Evolutionary conservation across 495 filamentous ascomycete species (phyloP).

Genomic region (Talaromyces stipitatus): DNA sequence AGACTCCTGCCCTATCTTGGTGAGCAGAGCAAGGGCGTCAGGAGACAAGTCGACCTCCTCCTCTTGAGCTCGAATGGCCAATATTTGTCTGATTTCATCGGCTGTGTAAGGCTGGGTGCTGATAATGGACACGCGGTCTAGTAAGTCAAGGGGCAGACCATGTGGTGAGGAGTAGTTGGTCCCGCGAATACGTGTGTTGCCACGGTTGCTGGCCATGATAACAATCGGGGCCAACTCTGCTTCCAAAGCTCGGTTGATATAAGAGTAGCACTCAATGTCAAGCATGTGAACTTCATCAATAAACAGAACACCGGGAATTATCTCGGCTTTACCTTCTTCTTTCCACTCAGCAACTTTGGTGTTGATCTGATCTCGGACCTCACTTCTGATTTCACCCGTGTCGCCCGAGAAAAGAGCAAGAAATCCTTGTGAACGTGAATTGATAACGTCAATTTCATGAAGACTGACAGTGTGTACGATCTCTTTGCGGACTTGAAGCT

Average conservation of each 20-base stretch:
- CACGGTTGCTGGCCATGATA: constrained; percentile 99
- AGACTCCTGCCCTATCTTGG: constrained; percentile 90
- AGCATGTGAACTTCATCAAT: constrained; percentile 99
- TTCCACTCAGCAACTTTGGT: constrained; percentile 98
- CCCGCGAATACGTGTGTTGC: constrained; percentile 83
- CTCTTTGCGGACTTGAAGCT: constrained; percentile 95
- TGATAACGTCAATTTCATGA: constrained; percentile 99
- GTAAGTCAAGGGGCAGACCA: constrained; percentile 89
- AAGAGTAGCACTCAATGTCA: constrained; percentile 97
- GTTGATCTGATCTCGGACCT: constrained; percentile 97
- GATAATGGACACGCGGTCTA: constrained; percentile 93
- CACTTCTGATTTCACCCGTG: constrained; percentile 94
- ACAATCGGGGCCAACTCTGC: constrained; percentile 92
- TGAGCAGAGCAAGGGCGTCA: constrained; percentile 83
- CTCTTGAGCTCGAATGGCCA: constrained; percentile 85
- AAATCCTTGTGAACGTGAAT: constrained; percentile 94
- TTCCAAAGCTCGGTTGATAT: constrained; percentile 94
- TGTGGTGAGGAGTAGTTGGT: constrained; percentile 89
- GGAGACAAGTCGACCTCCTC: constrained; percentile 88
- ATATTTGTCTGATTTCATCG: constrained; percentile 85
- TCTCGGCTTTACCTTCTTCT: constrained; percentile 97
- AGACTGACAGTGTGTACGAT: constrained; percentile 93
- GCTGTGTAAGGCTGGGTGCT: constrained; percentile 82
- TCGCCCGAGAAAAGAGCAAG: constrained; percentile 94
- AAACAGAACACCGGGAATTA: constrained; percentile 94